Percentiles rank a stretch among this genome's conserved stretches.
These are phyloP conservation scores for Spinacia oleracea DNA, from an alignment of 179 eudicot species.

Conservation along the genomic window DNA sequence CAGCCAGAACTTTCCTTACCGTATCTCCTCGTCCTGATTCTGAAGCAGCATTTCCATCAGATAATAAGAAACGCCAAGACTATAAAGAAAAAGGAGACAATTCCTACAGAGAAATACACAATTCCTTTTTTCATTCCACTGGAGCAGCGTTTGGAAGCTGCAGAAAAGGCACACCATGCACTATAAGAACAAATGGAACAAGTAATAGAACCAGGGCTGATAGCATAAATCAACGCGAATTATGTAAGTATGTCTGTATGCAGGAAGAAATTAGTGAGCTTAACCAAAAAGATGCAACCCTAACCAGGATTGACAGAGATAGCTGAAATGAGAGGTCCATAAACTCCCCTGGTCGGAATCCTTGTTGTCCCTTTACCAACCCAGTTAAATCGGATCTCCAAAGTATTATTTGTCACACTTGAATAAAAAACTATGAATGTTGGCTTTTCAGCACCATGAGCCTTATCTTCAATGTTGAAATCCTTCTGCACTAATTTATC, in stretches of 20 bases:
- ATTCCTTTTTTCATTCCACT: constrained; percentile 29
- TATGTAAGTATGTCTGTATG: no score
- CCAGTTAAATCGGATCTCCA: constrained; percentile 69
- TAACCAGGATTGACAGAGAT: no score
- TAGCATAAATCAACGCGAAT: no score
- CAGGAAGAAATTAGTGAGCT: no score
- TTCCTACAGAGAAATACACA: constrained; percentile 38
- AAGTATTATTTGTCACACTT: constrained; percentile 34
- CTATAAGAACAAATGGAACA: constrained; percentile 16
- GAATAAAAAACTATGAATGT: constrained; percentile 23
- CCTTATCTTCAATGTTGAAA: constrained; percentile 44
- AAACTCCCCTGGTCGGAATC: no score
- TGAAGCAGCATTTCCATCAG: constrained; percentile 47
- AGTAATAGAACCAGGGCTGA: no score
- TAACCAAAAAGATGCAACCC: no score
- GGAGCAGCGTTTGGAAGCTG: constrained; percentile 49
- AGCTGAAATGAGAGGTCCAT: no score
- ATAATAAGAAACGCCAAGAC: constrained; percentile 34
- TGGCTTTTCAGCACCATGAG: constrained; percentile 37
- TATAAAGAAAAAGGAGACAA: constrained; percentile 27
- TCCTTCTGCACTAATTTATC: no score
- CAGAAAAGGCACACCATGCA: background rate
- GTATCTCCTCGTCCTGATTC: constrained; percentile 27
- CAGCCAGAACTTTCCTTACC: constrained; percentile 26
- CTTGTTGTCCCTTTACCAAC: no score